Percentiles rank a stretch among this genome's conserved stretches.
These are phyloP conservation scores for Geranomyces variabilis DNA, from an alignment of 192 early-diverging fungal genomes.

Conservation along the genomic window DNA sequence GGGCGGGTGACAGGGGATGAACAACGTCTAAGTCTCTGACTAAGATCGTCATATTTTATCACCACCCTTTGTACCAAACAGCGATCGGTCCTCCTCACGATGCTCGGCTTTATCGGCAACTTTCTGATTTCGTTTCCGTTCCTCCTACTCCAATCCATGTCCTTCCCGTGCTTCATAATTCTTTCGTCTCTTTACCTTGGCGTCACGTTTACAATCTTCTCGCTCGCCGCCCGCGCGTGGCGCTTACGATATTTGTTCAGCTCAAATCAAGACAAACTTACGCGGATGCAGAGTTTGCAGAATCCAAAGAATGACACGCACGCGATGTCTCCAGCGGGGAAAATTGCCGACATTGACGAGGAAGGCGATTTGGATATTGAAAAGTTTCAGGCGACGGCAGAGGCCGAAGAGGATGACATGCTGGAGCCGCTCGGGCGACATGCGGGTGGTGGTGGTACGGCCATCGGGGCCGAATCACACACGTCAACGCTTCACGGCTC, in stretches of 20 bases:
- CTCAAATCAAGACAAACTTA: constrained; percentile 27
- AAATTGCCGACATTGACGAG: constrained; percentile 9
- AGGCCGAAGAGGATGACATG: constrained; percentile 17
- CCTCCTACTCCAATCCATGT: constrained; percentile 23
- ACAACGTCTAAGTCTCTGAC: not conserved
- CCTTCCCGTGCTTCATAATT: constrained; percentile 29
- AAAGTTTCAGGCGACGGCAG: constrained; percentile 7
- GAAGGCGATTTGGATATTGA: not conserved
- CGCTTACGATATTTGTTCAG: constrained; percentile 31
- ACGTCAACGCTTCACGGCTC: not conserved
- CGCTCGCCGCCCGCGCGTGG: constrained; percentile 29
- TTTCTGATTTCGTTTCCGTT: constrained; percentile 24
- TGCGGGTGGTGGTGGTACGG: too few species aligned
- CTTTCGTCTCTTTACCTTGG: constrained; percentile 26
- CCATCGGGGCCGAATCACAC: not conserved
- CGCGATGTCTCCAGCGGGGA: not conserved
- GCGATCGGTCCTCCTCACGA: constrained; percentile 34
- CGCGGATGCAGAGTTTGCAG: constrained; percentile 11
- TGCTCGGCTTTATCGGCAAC: constrained; percentile 30
- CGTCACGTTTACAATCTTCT: constrained; percentile 30
- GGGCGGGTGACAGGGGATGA: not conserved
- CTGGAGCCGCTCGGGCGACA: constrained; percentile 12
- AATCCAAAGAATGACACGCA: not conserved
- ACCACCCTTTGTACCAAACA: not conserved
- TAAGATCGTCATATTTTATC: not conserved